Base-by-base conservation (phyloP, 805 yeast species). In the Dipodascus geniculatus region DNA sequence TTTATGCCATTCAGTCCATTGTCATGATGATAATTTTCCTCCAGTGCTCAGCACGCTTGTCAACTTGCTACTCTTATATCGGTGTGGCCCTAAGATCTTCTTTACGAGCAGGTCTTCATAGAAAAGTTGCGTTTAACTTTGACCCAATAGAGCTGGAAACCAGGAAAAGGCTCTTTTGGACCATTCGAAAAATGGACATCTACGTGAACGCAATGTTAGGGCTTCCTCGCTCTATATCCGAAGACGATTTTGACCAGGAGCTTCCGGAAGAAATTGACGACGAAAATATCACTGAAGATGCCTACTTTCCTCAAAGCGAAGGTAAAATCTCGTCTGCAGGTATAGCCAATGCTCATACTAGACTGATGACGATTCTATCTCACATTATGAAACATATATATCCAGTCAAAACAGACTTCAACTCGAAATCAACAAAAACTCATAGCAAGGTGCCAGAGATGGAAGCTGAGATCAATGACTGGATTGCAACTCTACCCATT, bases 151-250 rank as follows among this genome's bases (percentile, higher is more conserved):
- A 87, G 63, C 72, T 81, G 38, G 96, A 90, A 63, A 84, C 87
- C 1, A 74, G 95, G 56, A 89, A 88, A 67, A 74, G 96, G 55
- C 69, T 90, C 48, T 89, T 89, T 65, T 89, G 91, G 86, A 84
- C 96, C 1, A 83, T 89, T 57, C 85, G 86, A 66, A 89, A 89
- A 65, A 85, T 88, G 84, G 96, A 90, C 63, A 81, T 87, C 48
- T 89, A 90, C 65, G 86, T 88, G 62, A 87, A 86, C 65, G 85
- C 96, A 4, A 81, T 89, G 71, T 66, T 90, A 58, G 96, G 96
- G 1, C 72, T 89, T 51, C 97, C 97, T 0, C 72, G 87, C 54
- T 79, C 89, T 1, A 78, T 89, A 17, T 72, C 79, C 51, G 85
- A 83, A 56, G 86, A 83, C 57, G 95, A 87, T 60, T 82, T 87